Conservation (phyloP, 805 yeast genomes). For the Pichia occidentalis region DNA sequence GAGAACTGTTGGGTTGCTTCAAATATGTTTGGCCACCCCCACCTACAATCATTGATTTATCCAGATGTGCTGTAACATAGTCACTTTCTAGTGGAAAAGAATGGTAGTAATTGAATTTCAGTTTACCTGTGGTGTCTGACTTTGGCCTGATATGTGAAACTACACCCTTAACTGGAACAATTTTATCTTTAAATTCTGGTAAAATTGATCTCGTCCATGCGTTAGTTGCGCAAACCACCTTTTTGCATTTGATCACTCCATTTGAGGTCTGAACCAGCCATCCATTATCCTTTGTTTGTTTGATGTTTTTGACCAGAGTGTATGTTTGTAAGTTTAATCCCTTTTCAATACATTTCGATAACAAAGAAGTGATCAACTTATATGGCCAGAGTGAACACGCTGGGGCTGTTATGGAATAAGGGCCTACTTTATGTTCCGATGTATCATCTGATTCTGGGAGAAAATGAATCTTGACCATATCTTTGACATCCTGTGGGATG, state of each 20-base stretch:
- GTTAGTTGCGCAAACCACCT: constrained; percentile 33
- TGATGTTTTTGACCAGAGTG: constrained; percentile 30
- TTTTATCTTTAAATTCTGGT: constrained; percentile 22
- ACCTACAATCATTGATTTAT: constrained; percentile 33
- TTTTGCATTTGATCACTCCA: constrained; percentile 22
- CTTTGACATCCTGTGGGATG: constrained; percentile 23
- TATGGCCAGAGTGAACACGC: constrained; percentile 43
- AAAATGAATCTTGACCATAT: constrained; percentile 26
- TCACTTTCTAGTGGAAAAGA: constrained; percentile 17
- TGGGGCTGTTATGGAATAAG: constrained; percentile 32
- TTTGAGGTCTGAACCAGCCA: constrained; percentile 26
- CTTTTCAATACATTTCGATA: constrained; percentile 27
- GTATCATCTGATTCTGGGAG: constrained; percentile 27
- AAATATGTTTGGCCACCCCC: constrained; percentile 22
- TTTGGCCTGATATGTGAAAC: constrained; percentile 26
- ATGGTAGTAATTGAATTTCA: constrained; percentile 18
- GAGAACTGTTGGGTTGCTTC: constrained; percentile 12
- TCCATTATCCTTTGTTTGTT: constrained; percentile 17
- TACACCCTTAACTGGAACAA: constrained; percentile 32
- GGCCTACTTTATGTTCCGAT: constrained; percentile 25
- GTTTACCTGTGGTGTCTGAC: not conserved
- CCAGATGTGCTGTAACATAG: constrained; percentile 31
- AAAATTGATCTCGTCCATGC: constrained; percentile 23
- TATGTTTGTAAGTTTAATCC: constrained; percentile 37
- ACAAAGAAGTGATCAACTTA: constrained; percentile 32